Percentiles rank a stretch among this genome's conserved stretches.
phyloP scores from a whole-genome alignment of 345 rosid species.

The Brassica carinata region DNA sequence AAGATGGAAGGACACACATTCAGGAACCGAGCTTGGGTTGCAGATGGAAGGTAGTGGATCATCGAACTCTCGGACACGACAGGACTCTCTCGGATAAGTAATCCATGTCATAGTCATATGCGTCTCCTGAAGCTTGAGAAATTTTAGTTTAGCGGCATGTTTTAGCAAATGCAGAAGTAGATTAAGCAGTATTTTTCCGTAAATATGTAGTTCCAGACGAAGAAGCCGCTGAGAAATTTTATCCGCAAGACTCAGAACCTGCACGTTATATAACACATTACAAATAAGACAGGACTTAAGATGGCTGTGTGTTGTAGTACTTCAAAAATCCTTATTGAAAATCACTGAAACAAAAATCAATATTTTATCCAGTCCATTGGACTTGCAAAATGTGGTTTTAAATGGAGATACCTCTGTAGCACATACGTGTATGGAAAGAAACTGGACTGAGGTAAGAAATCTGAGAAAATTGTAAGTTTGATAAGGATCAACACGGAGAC shows the following conservation, averaged over 20 bases:
- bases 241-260: neutral
- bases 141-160: neutral
- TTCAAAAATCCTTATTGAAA: too few relatives aligned
- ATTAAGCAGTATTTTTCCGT: neutral
- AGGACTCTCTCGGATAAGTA: neutral
- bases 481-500: neutral
- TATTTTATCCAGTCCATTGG: too few relatives aligned
- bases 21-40: constrained; percentile 1
- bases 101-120: neutral
- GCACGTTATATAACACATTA: neutral
- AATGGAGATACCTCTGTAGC: neutral
- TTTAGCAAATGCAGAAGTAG: neutral
- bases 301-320: too few relatives aligned
- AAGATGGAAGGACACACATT: neutral
- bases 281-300: too few relatives aligned
- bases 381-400: too few relatives aligned
- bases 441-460: constrained; percentile 6
- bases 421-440: neutral
- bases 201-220: neutral
- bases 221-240: neutral
- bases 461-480: neutral
- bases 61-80: neutral
- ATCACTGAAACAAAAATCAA: too few relatives aligned
- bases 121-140: neutral
- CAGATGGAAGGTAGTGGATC: neutral